Conservation (phyloP, 2,329 filamentous ascomycete species). For the Colletotrichum echinochloae region DNA sequence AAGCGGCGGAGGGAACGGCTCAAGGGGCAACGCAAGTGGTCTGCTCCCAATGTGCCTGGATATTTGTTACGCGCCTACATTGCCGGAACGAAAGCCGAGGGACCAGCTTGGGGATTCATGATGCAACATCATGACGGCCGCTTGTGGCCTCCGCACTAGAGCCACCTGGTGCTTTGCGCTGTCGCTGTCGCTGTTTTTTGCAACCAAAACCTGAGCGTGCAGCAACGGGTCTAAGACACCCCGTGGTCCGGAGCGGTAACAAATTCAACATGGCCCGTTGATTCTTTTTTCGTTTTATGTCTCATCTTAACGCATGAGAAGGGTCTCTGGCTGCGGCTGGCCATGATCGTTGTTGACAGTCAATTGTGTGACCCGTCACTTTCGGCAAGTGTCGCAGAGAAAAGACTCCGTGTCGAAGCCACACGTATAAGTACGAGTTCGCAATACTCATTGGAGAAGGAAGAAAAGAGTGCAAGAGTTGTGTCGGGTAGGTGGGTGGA, state of each 20-base stretch:
- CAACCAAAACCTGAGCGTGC: constrained; percentile 87
- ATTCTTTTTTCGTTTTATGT: constrained; percentile 55
- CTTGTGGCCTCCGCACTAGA: constrained; percentile 61
- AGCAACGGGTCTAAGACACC: constrained; percentile 79
- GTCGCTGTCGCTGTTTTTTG: constrained; percentile 86
- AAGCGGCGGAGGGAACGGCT: background rate
- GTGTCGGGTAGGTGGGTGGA: background rate
- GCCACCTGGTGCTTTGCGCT: constrained; percentile 75
- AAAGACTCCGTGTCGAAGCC: background rate
- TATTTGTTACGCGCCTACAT: background rate
- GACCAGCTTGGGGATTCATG: background rate
- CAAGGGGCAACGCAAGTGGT: constrained; percentile 35
- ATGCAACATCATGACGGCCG: constrained; percentile 19
- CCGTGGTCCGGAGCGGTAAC: constrained; percentile 68
- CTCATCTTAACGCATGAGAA: constrained; percentile 43
- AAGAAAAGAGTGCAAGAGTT: background rate
- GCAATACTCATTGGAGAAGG: background rate
- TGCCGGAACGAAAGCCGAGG: background rate
- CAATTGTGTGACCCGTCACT: background rate
- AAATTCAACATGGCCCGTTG: constrained; percentile 75
- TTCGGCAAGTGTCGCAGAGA: constrained; percentile 1
- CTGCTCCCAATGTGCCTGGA: constrained; percentile 39
- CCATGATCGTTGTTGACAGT: background rate
- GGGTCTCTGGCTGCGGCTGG: background rate
- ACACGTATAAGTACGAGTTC: background rate